Conservation (phyloP, 192 early-diverging fungal species). For the Paraglomus occultum region DNA sequence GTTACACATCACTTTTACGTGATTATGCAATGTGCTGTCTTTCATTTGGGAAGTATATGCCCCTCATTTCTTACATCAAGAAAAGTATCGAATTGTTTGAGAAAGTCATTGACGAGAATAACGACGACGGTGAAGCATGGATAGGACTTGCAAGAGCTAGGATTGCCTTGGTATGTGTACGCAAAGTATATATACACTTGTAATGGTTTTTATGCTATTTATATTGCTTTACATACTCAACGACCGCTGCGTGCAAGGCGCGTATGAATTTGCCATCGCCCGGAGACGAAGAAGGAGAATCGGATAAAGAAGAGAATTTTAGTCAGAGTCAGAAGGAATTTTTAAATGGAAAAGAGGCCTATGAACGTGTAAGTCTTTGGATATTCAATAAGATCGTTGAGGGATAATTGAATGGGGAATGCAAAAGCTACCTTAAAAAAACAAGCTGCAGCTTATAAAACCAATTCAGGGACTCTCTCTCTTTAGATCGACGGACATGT, state of each 20-base stretch:
- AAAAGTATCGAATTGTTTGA: slow-evolving; percentile 9
- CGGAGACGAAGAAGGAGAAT: background rate
- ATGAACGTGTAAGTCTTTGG: background rate
- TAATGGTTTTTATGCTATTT: background rate
- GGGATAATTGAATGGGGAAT: background rate
- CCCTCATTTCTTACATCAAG: background rate
- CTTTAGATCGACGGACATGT: background rate
- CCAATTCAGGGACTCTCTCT: slow-evolving; percentile 8
- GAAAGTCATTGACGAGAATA: background rate
- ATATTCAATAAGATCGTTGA: background rate
- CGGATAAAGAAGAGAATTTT: background rate
- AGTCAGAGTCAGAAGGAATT: background rate
- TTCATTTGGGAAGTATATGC: slow-evolving; percentile 17
- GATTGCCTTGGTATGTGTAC: background rate
- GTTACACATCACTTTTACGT: background rate
- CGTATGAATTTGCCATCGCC: background rate
- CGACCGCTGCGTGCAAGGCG: background rate
- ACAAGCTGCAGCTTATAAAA: background rate
- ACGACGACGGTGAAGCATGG: background rate
- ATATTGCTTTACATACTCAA: too few relatives aligned
- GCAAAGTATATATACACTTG: background rate
- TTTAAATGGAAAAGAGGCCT: background rate
- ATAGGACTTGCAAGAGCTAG: slow-evolving; percentile 5
- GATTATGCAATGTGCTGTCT: slow-evolving; percentile 11
- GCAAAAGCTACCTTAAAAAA: background rate